Conservation (phyloP, 2,329 filamentous ascomycete species). For the Chrysoporthe puriensis region DNA sequence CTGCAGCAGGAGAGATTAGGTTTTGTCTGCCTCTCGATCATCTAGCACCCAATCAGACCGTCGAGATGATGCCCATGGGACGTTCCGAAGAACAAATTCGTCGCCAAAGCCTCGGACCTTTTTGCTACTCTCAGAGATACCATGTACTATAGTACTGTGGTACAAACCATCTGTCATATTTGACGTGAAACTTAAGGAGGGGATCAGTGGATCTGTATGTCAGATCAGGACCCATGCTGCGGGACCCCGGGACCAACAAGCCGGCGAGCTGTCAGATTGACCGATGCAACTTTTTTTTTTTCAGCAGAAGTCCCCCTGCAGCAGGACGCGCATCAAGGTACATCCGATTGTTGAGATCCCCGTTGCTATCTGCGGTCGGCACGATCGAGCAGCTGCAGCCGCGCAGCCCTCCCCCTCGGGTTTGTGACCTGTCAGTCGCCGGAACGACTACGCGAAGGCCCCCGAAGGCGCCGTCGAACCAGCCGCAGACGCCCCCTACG, state of each 20-base stretch:
- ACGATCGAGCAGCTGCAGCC: conserved; percentile 4
- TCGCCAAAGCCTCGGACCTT: too few relatives aligned
- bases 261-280: conserved; percentile 23
- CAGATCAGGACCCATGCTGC: conserved; percentile 12
- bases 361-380: not conserved
- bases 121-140: too few relatives aligned
- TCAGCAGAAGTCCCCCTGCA: not conserved
- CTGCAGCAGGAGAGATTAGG: not conserved
- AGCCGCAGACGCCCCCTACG: not conserved
- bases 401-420: not conserved
- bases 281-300: not conserved
- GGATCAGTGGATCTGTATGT: conserved; percentile 10
- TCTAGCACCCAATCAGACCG: not conserved
- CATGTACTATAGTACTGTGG: not conserved
- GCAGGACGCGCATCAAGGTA: not conserved
- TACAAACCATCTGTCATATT: conserved; percentile 3
- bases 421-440: conserved; percentile 1
- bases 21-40: not conserved
- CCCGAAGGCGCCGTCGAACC: not conserved
- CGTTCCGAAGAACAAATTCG: not conserved
- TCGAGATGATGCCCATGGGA: not conserved
- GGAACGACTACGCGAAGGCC: not conserved
- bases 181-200: conserved; percentile 1
- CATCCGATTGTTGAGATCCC: not conserved
- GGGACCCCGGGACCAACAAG: conserved; percentile 20